phyloP scores from a whole-genome alignment of 768 basidiomycete species.

The Trichaptum fuscoviolaceum region DNA sequence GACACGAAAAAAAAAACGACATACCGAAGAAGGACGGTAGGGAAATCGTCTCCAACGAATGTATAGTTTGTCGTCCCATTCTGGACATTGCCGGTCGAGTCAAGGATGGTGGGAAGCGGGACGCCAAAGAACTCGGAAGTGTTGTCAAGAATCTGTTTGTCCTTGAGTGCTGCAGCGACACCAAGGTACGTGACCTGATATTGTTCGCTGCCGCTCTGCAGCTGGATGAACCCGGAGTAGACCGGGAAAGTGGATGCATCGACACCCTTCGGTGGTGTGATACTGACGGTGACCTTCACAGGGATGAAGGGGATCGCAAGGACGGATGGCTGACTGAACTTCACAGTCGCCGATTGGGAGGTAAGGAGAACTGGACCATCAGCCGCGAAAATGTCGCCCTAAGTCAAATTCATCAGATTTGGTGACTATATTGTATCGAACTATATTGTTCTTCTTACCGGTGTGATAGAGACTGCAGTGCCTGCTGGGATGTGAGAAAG shows the following conservation, averaged over 20 bases:
- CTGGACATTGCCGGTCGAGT: slow-evolving; percentile 37
- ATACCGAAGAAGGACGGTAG: slow-evolving; percentile 36
- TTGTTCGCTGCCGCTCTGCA: slow-evolving; percentile 28
- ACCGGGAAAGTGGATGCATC: slow-evolving; percentile 44
- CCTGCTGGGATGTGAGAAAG: slow-evolving; percentile 53
- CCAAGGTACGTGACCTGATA: slow-evolving; percentile 45
- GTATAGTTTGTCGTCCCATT: slow-evolving; percentile 39
- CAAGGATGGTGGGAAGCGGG: slow-evolving; percentile 36
- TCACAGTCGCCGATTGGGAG: slow-evolving; percentile 38
- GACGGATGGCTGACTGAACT: slow-evolving; percentile 39
- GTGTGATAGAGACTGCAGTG: slow-evolving; percentile 42
- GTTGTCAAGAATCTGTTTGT: slow-evolving; percentile 48
- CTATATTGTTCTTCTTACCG: slow-evolving; percentile 24
- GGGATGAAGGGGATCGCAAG: slow-evolving; percentile 39
- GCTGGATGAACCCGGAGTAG: slow-evolving; percentile 53
- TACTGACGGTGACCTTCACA: slow-evolving; percentile 35
- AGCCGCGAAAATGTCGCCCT: slow-evolving; percentile 38
- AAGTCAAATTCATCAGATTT: slow-evolving; percentile 2
- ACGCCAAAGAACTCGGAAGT: slow-evolving; percentile 44
- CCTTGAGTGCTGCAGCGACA: slow-evolving; percentile 34
- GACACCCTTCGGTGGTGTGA: slow-evolving; percentile 41
- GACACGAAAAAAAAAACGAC: slow-evolving; percentile 8
- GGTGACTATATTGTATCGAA: background rate
- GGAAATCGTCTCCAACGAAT: slow-evolving; percentile 37
- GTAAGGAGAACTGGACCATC: slow-evolving; percentile 49